phyloP scores from a whole-genome alignment of 495 filamentous ascomycete genomes.

The Filosporella fistucella region DNA sequence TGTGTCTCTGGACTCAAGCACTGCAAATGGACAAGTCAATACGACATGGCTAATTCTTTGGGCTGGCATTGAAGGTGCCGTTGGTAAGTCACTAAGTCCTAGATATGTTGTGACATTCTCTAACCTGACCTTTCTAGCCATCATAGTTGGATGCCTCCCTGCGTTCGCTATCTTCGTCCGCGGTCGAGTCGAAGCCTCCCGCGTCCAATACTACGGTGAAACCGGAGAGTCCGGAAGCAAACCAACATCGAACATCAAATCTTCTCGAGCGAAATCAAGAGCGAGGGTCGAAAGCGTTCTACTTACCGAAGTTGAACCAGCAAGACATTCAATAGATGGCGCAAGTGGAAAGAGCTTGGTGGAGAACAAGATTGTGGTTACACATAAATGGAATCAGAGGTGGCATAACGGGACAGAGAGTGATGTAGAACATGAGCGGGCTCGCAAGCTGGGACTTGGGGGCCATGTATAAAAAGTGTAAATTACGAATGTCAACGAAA shows the following conservation, averaged over 20 bases:
- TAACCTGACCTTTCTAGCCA: slow-evolving; percentile 9
- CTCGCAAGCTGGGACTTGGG: background rate
- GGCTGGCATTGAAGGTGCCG: slow-evolving; percentile 16
- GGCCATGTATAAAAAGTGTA: background rate
- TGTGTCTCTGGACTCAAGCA: slow-evolving; percentile 18
- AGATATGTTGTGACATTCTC: background rate
- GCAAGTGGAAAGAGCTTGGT: slow-evolving; percentile 8
- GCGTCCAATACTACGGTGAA: background rate
- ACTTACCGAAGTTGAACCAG: slow-evolving; percentile 6
- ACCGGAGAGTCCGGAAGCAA: background rate
- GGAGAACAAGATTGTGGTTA: slow-evolving; percentile 8
- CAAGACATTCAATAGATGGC: background rate
- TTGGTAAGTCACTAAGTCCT: slow-evolving; percentile 6
- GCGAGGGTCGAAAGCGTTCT: slow-evolving; percentile 3
- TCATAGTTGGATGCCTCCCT: slow-evolving; percentile 25
- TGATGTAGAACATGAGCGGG: background rate
- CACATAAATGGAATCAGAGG: slow-evolving; percentile 11
- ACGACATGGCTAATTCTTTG: slow-evolving; percentile 23
- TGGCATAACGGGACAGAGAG: slow-evolving; percentile 3
- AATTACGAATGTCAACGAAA: no score
- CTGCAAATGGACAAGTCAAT: slow-evolving; percentile 12
- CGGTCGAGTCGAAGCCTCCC: slow-evolving; percentile 9
- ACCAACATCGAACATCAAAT: background rate
- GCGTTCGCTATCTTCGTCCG: slow-evolving; percentile 24
- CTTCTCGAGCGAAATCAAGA: background rate